These are phyloP conservation scores for Rhamnella rubrinervis DNA, from an alignment of 331 rosid species.

Conservation along the genomic window DNA sequence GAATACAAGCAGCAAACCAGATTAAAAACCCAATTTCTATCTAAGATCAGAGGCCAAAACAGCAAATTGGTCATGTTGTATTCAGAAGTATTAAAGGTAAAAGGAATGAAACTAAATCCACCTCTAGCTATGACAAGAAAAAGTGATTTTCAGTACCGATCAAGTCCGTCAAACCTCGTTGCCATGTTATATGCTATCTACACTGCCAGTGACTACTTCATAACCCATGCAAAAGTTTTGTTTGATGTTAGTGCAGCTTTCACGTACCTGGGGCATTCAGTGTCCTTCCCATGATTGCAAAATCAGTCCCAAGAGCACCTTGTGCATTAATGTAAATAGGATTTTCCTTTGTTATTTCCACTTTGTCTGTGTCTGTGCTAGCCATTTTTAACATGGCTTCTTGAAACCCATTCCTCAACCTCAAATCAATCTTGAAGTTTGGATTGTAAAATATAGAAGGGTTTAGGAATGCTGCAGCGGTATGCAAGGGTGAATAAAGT, in stretches of 20 bases:
- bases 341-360: slow-evolving; percentile 59
- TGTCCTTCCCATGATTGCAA: slow-evolving; percentile 65
- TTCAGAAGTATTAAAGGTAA: too few relatives aligned
- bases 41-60: background rate
- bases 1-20: slow-evolving; percentile 15
- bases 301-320: slow-evolving; percentile 74
- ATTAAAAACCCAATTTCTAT: background rate
- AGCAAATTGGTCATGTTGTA: background rate
- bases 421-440: slow-evolving; percentile 46
- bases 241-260: slow-evolving; percentile 6
- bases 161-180: background rate
- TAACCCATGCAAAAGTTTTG: background rate
- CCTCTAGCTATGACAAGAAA: background rate
- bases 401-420: slow-evolving; percentile 66
- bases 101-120: too few relatives aligned
- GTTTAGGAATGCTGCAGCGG: slow-evolving; percentile 74
- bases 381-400: slow-evolving; percentile 60
- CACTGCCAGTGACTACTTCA: too few relatives aligned
- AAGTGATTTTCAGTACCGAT: background rate
- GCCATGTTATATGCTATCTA: background rate
- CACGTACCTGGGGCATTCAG: slow-evolving; percentile 66
- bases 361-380: slow-evolving; percentile 40
- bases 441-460: slow-evolving; percentile 57
- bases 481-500: slow-evolving; percentile 56
- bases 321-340: slow-evolving; percentile 56